These are phyloP conservation scores for Blastocystis sp. DNA, from an alignment of 352 stramenopile species.

Conservation along the genomic window DNA sequence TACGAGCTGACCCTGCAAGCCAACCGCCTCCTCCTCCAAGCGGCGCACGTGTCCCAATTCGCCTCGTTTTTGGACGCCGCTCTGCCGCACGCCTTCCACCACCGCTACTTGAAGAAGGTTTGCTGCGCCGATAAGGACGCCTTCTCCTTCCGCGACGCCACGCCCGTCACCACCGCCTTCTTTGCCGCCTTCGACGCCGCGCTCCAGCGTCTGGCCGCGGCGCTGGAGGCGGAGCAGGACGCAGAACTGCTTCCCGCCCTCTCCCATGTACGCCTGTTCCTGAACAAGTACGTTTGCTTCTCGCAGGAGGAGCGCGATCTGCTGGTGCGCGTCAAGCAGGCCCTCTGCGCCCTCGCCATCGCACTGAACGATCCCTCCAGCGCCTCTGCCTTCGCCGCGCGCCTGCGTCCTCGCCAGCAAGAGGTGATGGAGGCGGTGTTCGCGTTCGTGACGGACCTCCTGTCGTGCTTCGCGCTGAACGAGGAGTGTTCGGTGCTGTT, in stretches of 20 bases:
- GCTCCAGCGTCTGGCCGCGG: background rate
- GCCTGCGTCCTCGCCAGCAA: background rate
- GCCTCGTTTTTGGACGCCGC: background rate
- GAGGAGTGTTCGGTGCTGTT: slow-evolving; percentile 10
- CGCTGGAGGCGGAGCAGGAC: background rate
- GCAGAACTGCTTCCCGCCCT: background rate
- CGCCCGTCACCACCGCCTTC: background rate
- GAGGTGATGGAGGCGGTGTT: background rate
- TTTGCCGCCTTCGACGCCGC: background rate
- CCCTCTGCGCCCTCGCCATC: background rate
- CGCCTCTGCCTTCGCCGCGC: too few relatives aligned
- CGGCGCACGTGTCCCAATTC: background rate
- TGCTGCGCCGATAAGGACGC: background rate
- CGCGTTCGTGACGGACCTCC: background rate
- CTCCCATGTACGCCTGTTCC: background rate
- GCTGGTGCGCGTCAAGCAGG: background rate
- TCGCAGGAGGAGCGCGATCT: background rate
- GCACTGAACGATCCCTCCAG: background rate
- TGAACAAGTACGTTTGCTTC: slow-evolving; percentile 37
- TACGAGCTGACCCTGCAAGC: background rate
- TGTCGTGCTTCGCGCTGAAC: slow-evolving; percentile 43
- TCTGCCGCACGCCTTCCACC: background rate
- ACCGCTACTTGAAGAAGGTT: slow-evolving; percentile 19
- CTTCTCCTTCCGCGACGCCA: slow-evolving; percentile 11
- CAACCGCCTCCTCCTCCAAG: background rate